Percentiles rank a stretch among this genome's conserved stretches.
phyloP scores from a whole-genome alignment of 2,329 filamentous ascomycete genomes.

The Cladorrhinum sp. region DNA sequence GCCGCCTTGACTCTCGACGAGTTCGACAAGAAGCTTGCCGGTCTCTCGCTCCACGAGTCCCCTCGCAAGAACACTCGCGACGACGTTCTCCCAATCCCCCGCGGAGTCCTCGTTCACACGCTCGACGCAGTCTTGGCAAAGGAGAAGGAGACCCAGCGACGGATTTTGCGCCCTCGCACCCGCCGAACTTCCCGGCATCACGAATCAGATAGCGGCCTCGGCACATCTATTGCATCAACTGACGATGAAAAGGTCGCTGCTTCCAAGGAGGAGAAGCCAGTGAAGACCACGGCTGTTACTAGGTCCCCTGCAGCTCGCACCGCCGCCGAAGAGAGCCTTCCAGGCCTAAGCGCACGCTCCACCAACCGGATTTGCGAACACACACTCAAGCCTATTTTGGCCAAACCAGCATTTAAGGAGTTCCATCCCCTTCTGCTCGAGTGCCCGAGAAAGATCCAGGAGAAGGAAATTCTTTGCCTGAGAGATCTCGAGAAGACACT shows the following conservation, averaged over 20 bases:
- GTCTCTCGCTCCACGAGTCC: constrained; percentile 38
- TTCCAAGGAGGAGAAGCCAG: constrained; percentile 37
- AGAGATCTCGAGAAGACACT: constrained; percentile 93
- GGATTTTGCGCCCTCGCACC: constrained; percentile 51
- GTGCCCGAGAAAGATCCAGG: constrained; percentile 73
- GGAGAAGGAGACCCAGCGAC: constrained; percentile 43
- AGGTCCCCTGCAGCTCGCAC: constrained; percentile 53
- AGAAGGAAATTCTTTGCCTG: constrained; percentile 84
- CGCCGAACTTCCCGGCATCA: constrained; percentile 62
- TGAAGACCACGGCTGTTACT: constrained; percentile 57
- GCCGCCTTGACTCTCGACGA: constrained; percentile 63
- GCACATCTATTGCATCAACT: constrained; percentile 70
- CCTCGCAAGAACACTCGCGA: constrained; percentile 46
- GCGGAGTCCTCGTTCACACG: constrained; percentile 56
- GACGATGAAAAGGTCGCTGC: constrained; percentile 49
- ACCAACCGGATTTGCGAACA: constrained; percentile 76
- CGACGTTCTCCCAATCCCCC: constrained; percentile 58
- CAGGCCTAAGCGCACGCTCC: constrained; percentile 65
- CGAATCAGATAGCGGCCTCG: constrained; percentile 83
- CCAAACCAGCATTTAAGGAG: constrained; percentile 68
- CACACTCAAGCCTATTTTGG: constrained; percentile 74
- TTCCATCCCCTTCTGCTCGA: constrained; percentile 79
- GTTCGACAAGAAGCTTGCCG: constrained; percentile 61
- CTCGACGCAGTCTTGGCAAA: constrained; percentile 49
- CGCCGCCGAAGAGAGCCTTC: constrained; percentile 47